Percentiles rank a stretch among this genome's conserved stretches.
phyloP scores from a whole-genome alignment of 2,329 filamentous ascomycete species.

The Pestalotiopsis sp. region DNA sequence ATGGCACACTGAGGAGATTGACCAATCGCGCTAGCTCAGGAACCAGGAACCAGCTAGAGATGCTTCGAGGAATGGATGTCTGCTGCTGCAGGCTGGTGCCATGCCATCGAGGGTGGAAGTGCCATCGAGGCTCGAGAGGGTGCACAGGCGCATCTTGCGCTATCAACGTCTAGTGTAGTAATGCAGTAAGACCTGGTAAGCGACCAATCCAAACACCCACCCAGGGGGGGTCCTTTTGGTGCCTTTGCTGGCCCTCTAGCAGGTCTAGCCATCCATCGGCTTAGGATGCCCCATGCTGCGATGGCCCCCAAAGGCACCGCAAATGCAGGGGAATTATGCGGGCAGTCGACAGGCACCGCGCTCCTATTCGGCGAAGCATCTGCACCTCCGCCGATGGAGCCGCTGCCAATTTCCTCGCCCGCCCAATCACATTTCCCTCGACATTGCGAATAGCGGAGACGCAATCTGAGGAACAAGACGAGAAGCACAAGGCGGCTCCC shows the following conservation, averaged over 20 bases:
- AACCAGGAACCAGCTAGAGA: background rate
- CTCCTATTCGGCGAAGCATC: conserved; percentile 23
- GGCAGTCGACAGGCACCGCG: conserved; percentile 18
- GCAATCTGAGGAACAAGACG: conserved; percentile 5
- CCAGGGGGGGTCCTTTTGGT: background rate
- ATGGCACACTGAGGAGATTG: conserved; percentile 7
- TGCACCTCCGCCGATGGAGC: conserved; percentile 12
- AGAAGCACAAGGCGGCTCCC: background rate
- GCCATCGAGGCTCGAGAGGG: background rate
- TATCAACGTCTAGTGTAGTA: background rate
- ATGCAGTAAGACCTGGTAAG: background rate
- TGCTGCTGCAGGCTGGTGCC: background rate
- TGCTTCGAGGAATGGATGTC: background rate
- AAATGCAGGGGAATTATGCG: background rate
- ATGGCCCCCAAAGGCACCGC: background rate
- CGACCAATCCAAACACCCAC: background rate
- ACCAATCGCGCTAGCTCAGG: background rate
- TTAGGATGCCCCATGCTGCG: background rate
- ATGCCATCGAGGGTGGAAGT: no score
- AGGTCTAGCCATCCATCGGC: conserved; percentile 19
- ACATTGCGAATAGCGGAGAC: background rate
- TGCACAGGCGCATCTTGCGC: background rate
- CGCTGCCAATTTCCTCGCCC: conserved; percentile 5
- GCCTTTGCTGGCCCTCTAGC: background rate
- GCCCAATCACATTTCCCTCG: background rate